A percentile compares a stretch with the other conserved stretches of the same genome.
These are phyloP conservation scores for Fusarium coicis DNA, from an alignment of 2,329 filamentous ascomycete species.

Conservation along the genomic window DNA sequence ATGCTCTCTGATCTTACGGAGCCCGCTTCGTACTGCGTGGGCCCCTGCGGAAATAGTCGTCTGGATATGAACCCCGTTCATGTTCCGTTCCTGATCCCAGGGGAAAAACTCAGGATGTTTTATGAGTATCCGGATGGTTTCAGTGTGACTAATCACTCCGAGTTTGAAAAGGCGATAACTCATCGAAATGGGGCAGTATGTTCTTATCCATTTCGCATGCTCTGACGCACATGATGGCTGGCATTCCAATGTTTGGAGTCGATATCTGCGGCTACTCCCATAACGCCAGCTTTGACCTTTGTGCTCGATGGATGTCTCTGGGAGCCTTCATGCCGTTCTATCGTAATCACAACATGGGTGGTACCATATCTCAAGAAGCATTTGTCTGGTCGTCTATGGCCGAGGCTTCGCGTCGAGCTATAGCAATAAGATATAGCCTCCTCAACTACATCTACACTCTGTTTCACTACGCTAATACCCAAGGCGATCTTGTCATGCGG, in stretches of 20 bases:
- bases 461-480: conserved; percentile 4
- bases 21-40: neutral
- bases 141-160: neutral
- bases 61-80: conserved; percentile 1
- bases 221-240: neutral
- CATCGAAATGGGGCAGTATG: conserved; percentile 17
- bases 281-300: neutral
- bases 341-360: neutral
- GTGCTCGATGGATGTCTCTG: neutral
- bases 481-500: conserved; percentile 11
- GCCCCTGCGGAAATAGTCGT: neutral
- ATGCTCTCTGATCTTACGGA: neutral
- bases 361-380: neutral
- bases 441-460: conserved; percentile 21
- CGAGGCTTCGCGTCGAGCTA: conserved; percentile 5
- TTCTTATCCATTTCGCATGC: conserved; percentile 5
- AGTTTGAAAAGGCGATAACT: neutral
- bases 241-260: neutral
- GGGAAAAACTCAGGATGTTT: neutral
- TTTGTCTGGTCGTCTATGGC: neutral
- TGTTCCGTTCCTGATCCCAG: neutral
- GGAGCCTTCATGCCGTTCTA: neutral
- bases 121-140: conserved; percentile 1
- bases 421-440: conserved; percentile 9
- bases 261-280: neutral